Percentiles rank a stretch among this genome's conserved stretches.
Evolutionary conservation across 179 eudicot genomes (phyloP).

Genomic region (Beta lomatogona): DNA sequence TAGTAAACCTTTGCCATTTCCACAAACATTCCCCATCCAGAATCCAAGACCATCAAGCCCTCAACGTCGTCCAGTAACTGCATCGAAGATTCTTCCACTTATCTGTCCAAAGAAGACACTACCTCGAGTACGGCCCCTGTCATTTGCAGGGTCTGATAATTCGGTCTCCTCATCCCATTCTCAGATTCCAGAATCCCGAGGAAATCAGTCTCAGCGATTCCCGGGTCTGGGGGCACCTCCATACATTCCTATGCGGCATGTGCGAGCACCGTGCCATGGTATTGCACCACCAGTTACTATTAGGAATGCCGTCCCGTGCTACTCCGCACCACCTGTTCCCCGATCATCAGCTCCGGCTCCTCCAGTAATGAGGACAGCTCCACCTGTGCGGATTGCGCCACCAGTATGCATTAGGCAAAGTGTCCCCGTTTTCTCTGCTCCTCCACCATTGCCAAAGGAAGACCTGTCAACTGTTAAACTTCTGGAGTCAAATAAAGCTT

Average conservation of each 20-base stretch:
- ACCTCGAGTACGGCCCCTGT: constrained; percentile 43
- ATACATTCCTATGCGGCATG: constrained; percentile 65
- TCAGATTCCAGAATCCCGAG: constrained; percentile 34
- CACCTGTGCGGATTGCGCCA: constrained; percentile 38
- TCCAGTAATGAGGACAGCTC: constrained; percentile 40
- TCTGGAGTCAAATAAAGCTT: constrained; percentile 19
- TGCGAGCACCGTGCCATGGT: constrained; percentile 46
- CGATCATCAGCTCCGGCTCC: constrained; percentile 42
- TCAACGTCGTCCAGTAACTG: constrained; percentile 49
- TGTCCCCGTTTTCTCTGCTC: constrained; percentile 40
- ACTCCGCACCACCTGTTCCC: constrained; percentile 68
- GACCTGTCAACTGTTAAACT: not conserved
- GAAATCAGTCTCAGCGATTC: constrained; percentile 48
- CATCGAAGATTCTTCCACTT: constrained; percentile 80
- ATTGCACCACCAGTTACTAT: constrained; percentile 77
- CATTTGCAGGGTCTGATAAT: constrained; percentile 18
- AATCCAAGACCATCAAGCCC: constrained; percentile 57
- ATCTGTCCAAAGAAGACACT: constrained; percentile 56
- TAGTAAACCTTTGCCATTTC: constrained; percentile 54
- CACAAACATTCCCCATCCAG: constrained; percentile 50
- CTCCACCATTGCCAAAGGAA: constrained; percentile 27
- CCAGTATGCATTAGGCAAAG: constrained; percentile 39
- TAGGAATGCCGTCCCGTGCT: constrained; percentile 64
- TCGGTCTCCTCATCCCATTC: constrained; percentile 31
- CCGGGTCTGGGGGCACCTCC: constrained; percentile 74